Base-by-base conservation (phyloP, 1,139 yeast species). In the Blastobotrys arbuscula region DNA sequence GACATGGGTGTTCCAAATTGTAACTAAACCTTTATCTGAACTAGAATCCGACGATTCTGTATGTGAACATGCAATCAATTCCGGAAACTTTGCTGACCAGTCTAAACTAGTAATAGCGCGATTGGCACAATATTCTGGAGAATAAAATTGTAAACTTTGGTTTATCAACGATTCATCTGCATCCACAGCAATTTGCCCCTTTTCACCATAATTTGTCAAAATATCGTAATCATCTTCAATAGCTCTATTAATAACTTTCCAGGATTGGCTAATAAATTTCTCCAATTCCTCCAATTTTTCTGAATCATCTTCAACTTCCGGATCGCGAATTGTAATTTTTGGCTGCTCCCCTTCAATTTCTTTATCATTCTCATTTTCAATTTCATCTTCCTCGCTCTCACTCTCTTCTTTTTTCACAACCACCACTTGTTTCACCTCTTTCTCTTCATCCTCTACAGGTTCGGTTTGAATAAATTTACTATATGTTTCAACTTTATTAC, bases 1-100 rank as follows among this genome's bases (percentile, higher is more conserved):
- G 62, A 72, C 48, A 66, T 65, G 54, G 60, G 67, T 16, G 69
- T 78, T 61, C 76, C 69, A 56, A 59, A 79, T 46, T 60, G 67
- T 68, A 24, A 60, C 65, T 2, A 65, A 56, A 0, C 72, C 72
- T 49, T 63, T 59, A 5, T 64, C 57, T 9, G 59, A 60, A n/a
- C 53, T 53, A 15, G 60, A 50, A 26, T 59, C 60, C 15, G 56
- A 47, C 36, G 58, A 56, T 31, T 59, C 62, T 0, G 68, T 59
- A 50, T 66, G 64, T 1, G 71, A 59, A 1, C 72, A 70, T 0
- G 76, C 74, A 7, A 77, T 58, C 41, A 72, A 68, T 46, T 76
- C 77, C 0, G 72, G 68, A 53, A 63, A 67, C 46, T 66, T 66
- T 0, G 67, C 70, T 12, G 74, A 76, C 65, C 71, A 70, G 49